Conservation (phyloP, 1,284 basidiomycete genomes). For the Apiotrichum sp. region DNA sequence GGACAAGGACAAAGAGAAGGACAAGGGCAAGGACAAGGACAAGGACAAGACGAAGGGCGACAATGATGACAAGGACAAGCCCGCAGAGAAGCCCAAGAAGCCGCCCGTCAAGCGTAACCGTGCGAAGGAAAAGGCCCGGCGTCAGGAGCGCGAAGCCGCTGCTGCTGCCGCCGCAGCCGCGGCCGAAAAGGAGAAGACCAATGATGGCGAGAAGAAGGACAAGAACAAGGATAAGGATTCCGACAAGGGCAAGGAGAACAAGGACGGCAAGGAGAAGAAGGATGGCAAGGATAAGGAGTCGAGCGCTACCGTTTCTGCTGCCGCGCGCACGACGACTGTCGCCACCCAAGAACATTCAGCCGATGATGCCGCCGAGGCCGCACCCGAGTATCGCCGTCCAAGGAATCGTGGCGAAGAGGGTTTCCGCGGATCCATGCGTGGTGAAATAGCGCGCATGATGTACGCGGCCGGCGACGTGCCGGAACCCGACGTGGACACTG, state of each 20-base stretch:
- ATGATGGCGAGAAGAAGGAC: not conserved
- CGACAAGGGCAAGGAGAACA: too few species aligned
- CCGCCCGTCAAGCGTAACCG: too few species aligned
- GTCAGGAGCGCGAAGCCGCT: too few species aligned
- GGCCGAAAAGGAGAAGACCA: too few species aligned
- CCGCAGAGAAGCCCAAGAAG: not conserved
- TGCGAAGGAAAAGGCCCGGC: too few species aligned
- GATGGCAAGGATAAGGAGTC: not conserved
- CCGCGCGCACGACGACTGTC: too few species aligned
- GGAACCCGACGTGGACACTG: conserved; percentile 36
- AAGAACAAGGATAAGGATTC: not conserved
- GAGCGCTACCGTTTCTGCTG: too few species aligned
- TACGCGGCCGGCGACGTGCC: conserved; percentile 39
- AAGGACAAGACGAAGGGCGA: conserved; percentile 2
- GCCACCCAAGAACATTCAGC: conserved; percentile 9
- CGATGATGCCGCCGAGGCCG: not conserved
- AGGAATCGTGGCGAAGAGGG: conserved; percentile 16
- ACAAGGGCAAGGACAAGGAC: not conserved
- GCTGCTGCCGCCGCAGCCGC: too few species aligned
- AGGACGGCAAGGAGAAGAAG: not conserved
- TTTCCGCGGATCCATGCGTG: conserved; percentile 39
- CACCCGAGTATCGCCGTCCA: not conserved
- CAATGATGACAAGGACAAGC: too few species aligned
- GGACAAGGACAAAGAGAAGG: not conserved
- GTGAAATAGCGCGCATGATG: conserved; percentile 40